phyloP scores from a whole-genome alignment of 2,329 filamentous ascomycete species.

The Colletotrichum orchidophilum region DNA sequence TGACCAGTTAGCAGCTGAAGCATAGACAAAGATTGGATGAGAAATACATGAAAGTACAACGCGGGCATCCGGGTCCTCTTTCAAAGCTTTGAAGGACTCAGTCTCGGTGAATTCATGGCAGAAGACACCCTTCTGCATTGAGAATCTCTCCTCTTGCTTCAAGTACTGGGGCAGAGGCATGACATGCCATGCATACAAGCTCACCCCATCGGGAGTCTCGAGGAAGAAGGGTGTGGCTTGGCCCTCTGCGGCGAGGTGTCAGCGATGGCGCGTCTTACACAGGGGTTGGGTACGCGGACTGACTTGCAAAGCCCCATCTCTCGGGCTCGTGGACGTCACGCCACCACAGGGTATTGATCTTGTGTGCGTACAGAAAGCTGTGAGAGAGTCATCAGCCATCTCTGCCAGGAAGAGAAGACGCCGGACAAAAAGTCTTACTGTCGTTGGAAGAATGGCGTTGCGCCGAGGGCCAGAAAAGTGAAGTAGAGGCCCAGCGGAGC shows the following conservation, averaged over 20 bases:
- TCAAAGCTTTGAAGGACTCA: slow-evolving; percentile 69
- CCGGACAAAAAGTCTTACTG: slow-evolving; percentile 67
- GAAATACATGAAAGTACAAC: slow-evolving; percentile 71
- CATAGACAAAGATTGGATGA: slow-evolving; percentile 4
- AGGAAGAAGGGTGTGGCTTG: slow-evolving; percentile 90
- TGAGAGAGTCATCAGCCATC: neutral
- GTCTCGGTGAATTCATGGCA: slow-evolving; percentile 64
- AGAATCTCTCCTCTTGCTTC: slow-evolving; percentile 72
- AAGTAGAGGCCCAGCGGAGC: slow-evolving; percentile 72
- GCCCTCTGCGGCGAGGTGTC: slow-evolving; percentile 64
- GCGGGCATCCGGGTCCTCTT: slow-evolving; percentile 68
- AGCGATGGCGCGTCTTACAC: slow-evolving; percentile 2
- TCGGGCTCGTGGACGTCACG: slow-evolving; percentile 80
- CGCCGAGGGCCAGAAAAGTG: slow-evolving; percentile 70
- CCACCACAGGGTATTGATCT: slow-evolving; percentile 77
- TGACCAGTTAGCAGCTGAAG: slow-evolving; percentile 8
- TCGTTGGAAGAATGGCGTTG: slow-evolving; percentile 78
- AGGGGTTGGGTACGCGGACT: slow-evolving; percentile 39
- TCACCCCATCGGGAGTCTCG: slow-evolving; percentile 77
- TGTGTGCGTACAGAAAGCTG: slow-evolving; percentile 86
- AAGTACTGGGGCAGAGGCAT: slow-evolving; percentile 81
- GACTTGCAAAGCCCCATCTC: slow-evolving; percentile 86
- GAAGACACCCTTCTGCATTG: slow-evolving; percentile 59
- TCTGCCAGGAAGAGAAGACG: neutral
- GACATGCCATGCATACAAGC: slow-evolving; percentile 90